phyloP scores from a whole-genome alignment of 306 rosid genomes.

The Calophaca sinica region DNA sequence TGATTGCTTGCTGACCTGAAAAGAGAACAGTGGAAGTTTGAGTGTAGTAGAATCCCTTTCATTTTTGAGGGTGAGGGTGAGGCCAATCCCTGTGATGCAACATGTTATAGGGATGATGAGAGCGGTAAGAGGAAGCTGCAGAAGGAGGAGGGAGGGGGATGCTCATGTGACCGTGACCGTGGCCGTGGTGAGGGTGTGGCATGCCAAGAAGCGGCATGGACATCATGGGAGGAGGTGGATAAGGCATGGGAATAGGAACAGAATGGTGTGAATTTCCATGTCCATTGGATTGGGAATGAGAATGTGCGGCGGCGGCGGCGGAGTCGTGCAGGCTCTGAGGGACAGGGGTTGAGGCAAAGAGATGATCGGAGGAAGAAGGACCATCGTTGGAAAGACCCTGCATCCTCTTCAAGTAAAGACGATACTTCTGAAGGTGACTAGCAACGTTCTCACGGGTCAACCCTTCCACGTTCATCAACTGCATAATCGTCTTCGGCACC shows the following conservation, averaged over 20 bases:
- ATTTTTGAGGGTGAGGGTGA: conserved; percentile 24
- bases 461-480: conserved; percentile 95
- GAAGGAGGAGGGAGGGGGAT: conserved; percentile 49
- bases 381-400: conserved; percentile 74
- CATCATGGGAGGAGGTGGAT: conserved; percentile 55
- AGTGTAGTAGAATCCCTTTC: not conserved
- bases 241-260: conserved; percentile 55
- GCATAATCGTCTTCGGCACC: conserved; percentile 94
- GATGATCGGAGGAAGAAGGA: conserved; percentile 74
- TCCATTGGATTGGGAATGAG: conserved; percentile 51
- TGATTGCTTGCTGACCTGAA: conserved; percentile 35
- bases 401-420: conserved; percentile 87
- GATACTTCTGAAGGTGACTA: conserved; percentile 90
- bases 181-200: conserved; percentile 37
- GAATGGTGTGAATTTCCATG: conserved; percentile 55
- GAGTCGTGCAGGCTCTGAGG: conserved; percentile 75
- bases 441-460: conserved; percentile 96
- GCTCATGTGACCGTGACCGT: conserved; percentile 54
- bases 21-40: not conserved
- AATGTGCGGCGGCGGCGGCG: conserved; percentile 31
- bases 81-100: conserved; percentile 65
- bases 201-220: conserved; percentile 65
- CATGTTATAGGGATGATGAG: conserved; percentile 57
- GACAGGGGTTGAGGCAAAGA: conserved; percentile 80
- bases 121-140: conserved; percentile 45